A percentile compares a stretch with the other conserved stretches of the same genome.
These are phyloP conservation scores for Heritiera fomes DNA, from an alignment of 345 rosid genomes.

Conservation along the genomic window DNA sequence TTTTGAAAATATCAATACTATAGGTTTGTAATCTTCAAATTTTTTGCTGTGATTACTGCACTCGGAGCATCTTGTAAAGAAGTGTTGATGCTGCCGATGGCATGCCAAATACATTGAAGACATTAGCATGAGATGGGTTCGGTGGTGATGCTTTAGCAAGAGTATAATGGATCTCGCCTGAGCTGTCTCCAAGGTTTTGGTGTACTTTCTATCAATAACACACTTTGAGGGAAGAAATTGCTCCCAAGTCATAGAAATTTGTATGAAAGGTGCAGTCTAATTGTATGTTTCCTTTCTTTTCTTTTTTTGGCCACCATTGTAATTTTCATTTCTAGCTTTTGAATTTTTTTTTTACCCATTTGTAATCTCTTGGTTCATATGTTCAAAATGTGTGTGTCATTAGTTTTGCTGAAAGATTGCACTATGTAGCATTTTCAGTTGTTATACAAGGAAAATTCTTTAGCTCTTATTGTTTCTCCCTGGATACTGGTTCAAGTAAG, in stretches of 20 bases:
- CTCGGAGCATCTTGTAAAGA: conserved; percentile 58
- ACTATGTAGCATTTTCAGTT: conserved; percentile 15
- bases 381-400: conserved; percentile 31
- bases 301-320: neutral
- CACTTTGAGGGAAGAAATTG: conserved; percentile 24
- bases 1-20: conserved; percentile 31
- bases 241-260: conserved; percentile 42
- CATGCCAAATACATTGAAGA: conserved; percentile 32
- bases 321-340: conserved; percentile 13
- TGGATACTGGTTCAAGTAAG: neutral
- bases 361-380: conserved; percentile 29
- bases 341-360: conserved; percentile 3
- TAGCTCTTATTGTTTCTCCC: neutral
- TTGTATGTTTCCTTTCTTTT: neutral
- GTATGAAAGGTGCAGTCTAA: conserved; percentile 32
- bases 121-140: conserved; percentile 34
- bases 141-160: conserved; percentile 34
- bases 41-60: conserved; percentile 36
- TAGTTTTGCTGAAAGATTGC: conserved; percentile 29
- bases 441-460: conserved; percentile 8
- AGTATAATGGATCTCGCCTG: conserved; percentile 6
- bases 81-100: conserved; percentile 37
- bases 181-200: conserved; percentile 29
- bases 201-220: conserved; percentile 42
- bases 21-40: conserved; percentile 37